Conservation (phyloP, 2,329 filamentous ascomycete species). For the Ophiostoma ips region DNA sequence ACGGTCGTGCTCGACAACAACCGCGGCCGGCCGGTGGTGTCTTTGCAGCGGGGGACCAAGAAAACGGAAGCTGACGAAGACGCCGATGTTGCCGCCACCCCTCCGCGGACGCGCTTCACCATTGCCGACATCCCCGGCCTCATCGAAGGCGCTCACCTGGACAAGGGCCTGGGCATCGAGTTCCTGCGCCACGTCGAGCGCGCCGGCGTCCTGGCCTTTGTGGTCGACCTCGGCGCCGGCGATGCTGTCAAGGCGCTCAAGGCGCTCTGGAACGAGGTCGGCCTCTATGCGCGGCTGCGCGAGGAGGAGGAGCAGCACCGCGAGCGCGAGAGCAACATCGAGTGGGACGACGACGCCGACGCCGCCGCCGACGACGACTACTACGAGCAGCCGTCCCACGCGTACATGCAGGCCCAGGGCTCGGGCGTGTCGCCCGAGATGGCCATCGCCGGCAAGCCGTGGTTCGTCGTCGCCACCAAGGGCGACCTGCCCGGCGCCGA, state of each 20-base stretch:
- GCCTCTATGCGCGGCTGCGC: slow-evolving; percentile 67
- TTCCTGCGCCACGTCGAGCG: slow-evolving; percentile 93
- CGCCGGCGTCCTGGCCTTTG: slow-evolving; percentile 83
- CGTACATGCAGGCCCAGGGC: slow-evolving; percentile 10
- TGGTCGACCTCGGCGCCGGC: slow-evolving; percentile 69
- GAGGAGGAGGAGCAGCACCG: slow-evolving; percentile 58
- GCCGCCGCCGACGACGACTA: too few relatives aligned
- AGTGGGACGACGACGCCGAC: slow-evolving; percentile 31
- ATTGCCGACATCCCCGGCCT: slow-evolving; percentile 93
- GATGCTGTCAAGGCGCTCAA: slow-evolving; percentile 69
- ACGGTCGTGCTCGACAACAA: slow-evolving; percentile 87
- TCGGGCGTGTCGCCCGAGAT: slow-evolving; percentile 25
- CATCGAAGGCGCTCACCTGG: slow-evolving; percentile 82
- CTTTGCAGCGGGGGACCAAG: slow-evolving; percentile 11
- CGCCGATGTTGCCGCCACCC: slow-evolving; percentile 26
- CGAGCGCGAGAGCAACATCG: slow-evolving; percentile 40
- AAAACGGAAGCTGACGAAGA: slow-evolving; percentile 20
- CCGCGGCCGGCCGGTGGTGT: slow-evolving; percentile 52
- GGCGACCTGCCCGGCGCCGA: slow-evolving; percentile 70
- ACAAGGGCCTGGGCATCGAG: slow-evolving; percentile 78
- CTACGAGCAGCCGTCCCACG: not conserved
- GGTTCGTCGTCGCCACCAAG: slow-evolving; percentile 93
- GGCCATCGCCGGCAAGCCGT: slow-evolving; percentile 86
- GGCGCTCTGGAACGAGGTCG: slow-evolving; percentile 79
- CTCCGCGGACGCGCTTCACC: slow-evolving; percentile 65